These are phyloP conservation scores for Neurospora sp. DNA, from an alignment of 495 filamentous ascomycete genomes.

Conservation along the genomic window DNA sequence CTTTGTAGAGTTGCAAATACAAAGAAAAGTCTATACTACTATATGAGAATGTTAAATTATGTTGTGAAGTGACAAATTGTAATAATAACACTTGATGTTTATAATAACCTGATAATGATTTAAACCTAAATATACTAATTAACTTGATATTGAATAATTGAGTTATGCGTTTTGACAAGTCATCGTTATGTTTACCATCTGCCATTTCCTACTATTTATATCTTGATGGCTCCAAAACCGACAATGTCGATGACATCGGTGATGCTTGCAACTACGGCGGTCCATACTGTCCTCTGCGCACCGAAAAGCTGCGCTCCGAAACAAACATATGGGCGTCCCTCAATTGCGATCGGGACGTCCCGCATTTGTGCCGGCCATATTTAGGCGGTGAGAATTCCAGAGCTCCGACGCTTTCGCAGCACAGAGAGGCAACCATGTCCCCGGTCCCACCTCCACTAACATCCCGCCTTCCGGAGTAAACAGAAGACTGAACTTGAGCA, in stretches of 20 bases:
- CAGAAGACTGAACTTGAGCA: not conserved
- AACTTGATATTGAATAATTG: not conserved
- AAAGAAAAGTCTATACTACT: not conserved
- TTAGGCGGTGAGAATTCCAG: not conserved
- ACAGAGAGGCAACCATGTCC: not conserved
- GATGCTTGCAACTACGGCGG: not conserved
- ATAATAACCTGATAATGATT: not conserved
- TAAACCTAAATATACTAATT: not conserved
- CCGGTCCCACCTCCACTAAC: not conserved
- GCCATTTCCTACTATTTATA: not conserved
- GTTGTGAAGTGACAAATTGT: not conserved
- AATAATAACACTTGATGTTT: not conserved
- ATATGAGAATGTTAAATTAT: not conserved
- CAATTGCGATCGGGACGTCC: not conserved
- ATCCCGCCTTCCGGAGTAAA: not conserved
- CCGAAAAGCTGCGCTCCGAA: not conserved
- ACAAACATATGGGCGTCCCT: not conserved
- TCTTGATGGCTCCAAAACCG: not conserved
- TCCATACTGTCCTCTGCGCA: not conserved
- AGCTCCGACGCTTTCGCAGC: not conserved
- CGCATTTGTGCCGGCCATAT: not conserved
- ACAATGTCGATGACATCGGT: not conserved
- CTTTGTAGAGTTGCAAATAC: not conserved
- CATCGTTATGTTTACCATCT: not conserved
- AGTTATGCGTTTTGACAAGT: not conserved